Evolutionary conservation across 192 early-diverging fungal species (phyloP), one percentile per base, ranked within the genome.

Genomic region (Podila clonocystis): DNA sequence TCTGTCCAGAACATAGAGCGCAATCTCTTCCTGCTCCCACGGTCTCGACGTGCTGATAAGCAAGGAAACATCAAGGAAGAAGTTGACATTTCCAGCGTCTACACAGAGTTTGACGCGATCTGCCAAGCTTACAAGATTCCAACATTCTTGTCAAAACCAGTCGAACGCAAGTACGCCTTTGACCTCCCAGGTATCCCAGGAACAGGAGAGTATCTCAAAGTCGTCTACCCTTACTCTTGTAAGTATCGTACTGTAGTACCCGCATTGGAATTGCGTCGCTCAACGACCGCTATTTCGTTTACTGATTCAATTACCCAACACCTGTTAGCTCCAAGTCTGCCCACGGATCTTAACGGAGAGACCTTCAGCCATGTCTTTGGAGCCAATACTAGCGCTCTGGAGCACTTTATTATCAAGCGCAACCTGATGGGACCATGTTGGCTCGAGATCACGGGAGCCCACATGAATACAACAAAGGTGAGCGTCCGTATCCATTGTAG

Each of bases 341-440:
- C 93, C 34, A 36, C 58, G 41, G 64, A 91, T 49, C 63, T 91
- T 22, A 85, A 58, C n/a, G 93, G 93, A 36, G 88, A 86, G 63
- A 92, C 90, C 2, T 99, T 97, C 73, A 90, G 90, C 68, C 93
- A 91, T 63, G 85, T 95, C 4, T 99, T 99, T 88, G 98, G 97
- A 15, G 86, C 93, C 6, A 89, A 91, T 52, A 95, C 95, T 15
- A 90, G 85, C 50, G 93, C 95, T 2, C 84, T 98, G n/a, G 98
- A 99, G 83, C 89, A 94, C 29, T 93, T 99, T 58, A 75, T 99
- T n/a, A 88, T 97, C 28, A 96, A 99, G 82, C 89, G 97, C 26
- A 91, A 95, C 65, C 83, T 99, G 30, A 99, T 96, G 95, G 98
- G 98, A 1, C 98, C 98, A 8, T 93, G 92, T 66, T 99, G 98